Evolutionary conservation across 441 rosid species (phyloP), one percentile per base, ranked within the genome.

Genomic region (Arabidopsis lyrata): DNA sequence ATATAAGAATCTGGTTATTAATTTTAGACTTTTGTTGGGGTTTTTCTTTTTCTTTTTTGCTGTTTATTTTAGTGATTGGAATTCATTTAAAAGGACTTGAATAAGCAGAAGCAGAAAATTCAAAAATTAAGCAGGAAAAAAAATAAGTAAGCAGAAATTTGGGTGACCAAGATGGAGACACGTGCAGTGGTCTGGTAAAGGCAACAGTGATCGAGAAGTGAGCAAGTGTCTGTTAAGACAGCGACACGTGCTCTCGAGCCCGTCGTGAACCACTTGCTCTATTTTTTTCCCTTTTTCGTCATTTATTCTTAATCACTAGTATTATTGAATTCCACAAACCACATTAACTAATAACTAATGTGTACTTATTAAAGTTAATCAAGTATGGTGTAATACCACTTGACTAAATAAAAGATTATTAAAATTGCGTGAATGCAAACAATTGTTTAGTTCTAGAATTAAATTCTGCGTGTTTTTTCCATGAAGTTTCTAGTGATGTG

Each of bases 231-330:
- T 74, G 65, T 77, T 77, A 47, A 67, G 77, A 77, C 81, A 77
- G 68, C 77, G 81, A 77, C 81, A 77, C 81, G 81, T 77, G 81
- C 81, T 77, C 74, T 77, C 70, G 74, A 77, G 77, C 66, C 77
- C 73, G 70, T 67, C 74, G 73, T 72, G 65, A 77, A 72, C 81
- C 77, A 77, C 74, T 77, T 77, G 77, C 69, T 62, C 38, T 24
- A 14, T 4, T 0, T 31, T 34, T 13, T 22, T 42, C 14, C 47
- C 18, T 49, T 64, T 70, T 56, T 49, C 76, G 32, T 58, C 67
- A 20, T 76, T 61, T 15, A 31, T 49, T 50, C 62, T 58, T 71
- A 71, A 71, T 38, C 38, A 68, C 52, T 36, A n/a, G n/a, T n/a
- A 27, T 52, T 60, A 65, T 77, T 72, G 22, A 77, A 60, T 35